Evolutionary conservation across 768 basidiomycete genomes (phyloP).

Genomic region (Mycena maculata): DNA sequence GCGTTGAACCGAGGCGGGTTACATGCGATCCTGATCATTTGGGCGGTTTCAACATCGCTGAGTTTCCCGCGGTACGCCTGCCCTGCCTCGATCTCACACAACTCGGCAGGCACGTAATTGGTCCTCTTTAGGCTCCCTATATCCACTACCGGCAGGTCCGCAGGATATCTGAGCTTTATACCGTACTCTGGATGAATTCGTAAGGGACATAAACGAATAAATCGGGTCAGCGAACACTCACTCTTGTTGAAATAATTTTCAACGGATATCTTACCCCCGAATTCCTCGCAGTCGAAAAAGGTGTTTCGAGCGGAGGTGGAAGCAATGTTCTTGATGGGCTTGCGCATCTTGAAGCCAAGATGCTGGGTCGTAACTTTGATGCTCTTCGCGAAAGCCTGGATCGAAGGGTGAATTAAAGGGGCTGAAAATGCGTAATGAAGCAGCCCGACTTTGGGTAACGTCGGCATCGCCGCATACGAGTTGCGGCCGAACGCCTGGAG

Average conservation of each 20-base stretch:
- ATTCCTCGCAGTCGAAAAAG: constrained; percentile 62
- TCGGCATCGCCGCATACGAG: constrained; percentile 58
- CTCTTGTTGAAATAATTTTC: constrained; percentile 73
- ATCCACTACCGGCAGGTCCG: constrained; percentile 51
- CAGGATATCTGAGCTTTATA: constrained; percentile 35
- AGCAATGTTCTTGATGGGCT: constrained; percentile 56
- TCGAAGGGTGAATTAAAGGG: not conserved
- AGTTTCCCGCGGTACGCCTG: constrained; percentile 72
- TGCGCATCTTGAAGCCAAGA: constrained; percentile 64
- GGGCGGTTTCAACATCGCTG: constrained; percentile 66
- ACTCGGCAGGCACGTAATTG: constrained; percentile 70
- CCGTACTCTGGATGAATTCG: constrained; percentile 61
- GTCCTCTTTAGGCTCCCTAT: constrained; percentile 42
- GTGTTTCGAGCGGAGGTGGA: constrained; percentile 52
- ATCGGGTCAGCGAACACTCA: constrained; percentile 43
- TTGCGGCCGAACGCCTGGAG: constrained; percentile 59
- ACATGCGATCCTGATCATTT: constrained; percentile 80
- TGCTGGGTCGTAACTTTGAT: constrained; percentile 70
- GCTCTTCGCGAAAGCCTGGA: constrained; percentile 56
- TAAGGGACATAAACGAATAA: not conserved
- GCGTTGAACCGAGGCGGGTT: constrained; percentile 72
- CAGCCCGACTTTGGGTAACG: constrained; percentile 49
- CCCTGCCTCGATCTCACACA: constrained; percentile 73
- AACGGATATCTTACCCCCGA: constrained; percentile 66
- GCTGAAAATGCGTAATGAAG: not conserved